A percentile compares a stretch with the other conserved stretches of the same genome.
phyloP scores from a whole-genome alignment of 805 yeast genomes.

The Diddensiella santjacobensis region DNA sequence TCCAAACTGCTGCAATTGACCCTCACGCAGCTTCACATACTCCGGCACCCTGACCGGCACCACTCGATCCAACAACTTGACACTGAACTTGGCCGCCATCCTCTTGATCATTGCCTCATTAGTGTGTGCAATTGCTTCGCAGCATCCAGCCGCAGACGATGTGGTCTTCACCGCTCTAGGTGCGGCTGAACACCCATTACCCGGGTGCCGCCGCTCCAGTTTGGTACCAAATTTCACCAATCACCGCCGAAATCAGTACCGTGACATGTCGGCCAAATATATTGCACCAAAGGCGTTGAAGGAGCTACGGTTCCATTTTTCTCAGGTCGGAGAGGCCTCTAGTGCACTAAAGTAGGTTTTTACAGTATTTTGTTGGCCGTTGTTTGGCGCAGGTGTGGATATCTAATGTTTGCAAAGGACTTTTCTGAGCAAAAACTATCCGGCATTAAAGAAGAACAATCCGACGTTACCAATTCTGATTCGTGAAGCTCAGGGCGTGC shows the following conservation, averaged over 20 bases:
- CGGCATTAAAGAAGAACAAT: slow-evolving; percentile 57
- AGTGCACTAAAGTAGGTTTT: slow-evolving; percentile 50
- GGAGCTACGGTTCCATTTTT: slow-evolving; percentile 78
- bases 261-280: slow-evolving; percentile 31
- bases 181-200: not conserved
- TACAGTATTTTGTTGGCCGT: not conserved
- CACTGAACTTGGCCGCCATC: not conserved
- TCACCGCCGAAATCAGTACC: not conserved
- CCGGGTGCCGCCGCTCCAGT: not conserved
- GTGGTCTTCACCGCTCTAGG: too few species aligned
- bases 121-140: too few species aligned
- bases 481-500: slow-evolving; percentile 70
- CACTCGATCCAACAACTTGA: not conserved
- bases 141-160: too few species aligned
- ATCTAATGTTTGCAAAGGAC: slow-evolving; percentile 35
- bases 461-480: slow-evolving; percentile 69
- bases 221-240: not conserved
- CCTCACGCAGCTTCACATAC: not conserved
- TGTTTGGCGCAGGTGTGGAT: not conserved
- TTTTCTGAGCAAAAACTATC: slow-evolving; percentile 61
- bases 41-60: slow-evolving; percentile 8
- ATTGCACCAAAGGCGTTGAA: slow-evolving; percentile 50
- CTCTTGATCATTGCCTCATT: too few species aligned
- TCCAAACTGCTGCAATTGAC: slow-evolving; percentile 9
- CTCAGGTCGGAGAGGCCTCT: slow-evolving; percentile 74